phyloP scores from a whole-genome alignment of 768 basidiomycete species.

The Clitopilus hobsonii region DNA sequence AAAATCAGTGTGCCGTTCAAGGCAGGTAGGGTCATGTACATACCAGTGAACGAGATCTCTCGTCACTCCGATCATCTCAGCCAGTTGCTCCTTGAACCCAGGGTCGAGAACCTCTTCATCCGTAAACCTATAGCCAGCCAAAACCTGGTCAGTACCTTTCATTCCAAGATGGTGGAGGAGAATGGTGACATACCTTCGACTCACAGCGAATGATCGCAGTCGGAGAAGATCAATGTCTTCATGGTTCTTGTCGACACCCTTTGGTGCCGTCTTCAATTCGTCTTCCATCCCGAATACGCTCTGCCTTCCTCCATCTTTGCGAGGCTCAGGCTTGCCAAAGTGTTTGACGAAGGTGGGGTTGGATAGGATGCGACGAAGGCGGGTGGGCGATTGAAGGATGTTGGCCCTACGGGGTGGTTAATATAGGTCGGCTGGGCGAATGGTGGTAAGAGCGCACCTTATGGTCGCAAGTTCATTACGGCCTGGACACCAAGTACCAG shows the following conservation, averaged over 20 bases:
- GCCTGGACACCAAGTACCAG: constrained; percentile 74
- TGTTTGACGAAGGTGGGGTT: constrained; percentile 64
- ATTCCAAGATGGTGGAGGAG: constrained; percentile 16
- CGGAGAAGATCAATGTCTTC: constrained; percentile 91
- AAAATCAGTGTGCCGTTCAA: background rate
- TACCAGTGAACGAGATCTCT: constrained; percentile 80
- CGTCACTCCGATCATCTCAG: constrained; percentile 47
- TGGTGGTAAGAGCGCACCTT: constrained; percentile 35
- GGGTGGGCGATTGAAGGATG: constrained; percentile 54
- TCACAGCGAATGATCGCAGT: constrained; percentile 72
- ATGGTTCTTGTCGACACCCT: constrained; percentile 83
- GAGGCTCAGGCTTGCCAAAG: constrained; percentile 69
- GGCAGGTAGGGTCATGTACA: constrained; percentile 13
- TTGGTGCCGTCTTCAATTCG: constrained; percentile 87
- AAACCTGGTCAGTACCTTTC: background rate
- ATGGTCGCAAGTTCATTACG: constrained; percentile 78
- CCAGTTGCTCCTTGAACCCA: constrained; percentile 62
- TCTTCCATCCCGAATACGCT: constrained; percentile 88
- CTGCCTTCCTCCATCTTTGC: constrained; percentile 55
- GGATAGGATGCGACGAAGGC: constrained; percentile 65
- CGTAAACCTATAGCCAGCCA: constrained; percentile 45
- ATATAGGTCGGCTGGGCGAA: background rate
- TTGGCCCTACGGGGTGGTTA: constrained; percentile 41
- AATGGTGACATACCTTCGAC: constrained; percentile 42
- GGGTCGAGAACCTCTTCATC: constrained; percentile 69